These are phyloP conservation scores for Podila verticillata DNA, from an alignment of 192 early-diverging fungal genomes.

Conservation along the genomic window DNA sequence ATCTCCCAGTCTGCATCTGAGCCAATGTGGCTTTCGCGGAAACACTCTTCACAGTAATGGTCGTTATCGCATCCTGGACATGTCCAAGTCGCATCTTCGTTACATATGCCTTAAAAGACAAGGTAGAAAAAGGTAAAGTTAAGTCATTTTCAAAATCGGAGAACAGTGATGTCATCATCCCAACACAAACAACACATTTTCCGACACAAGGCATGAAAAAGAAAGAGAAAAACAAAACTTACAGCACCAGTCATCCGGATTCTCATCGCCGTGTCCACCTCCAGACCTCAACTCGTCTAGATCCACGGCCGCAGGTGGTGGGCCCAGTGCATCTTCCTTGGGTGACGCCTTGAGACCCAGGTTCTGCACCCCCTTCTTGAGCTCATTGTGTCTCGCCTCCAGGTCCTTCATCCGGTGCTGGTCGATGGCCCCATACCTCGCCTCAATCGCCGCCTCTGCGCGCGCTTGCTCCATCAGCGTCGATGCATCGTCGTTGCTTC, in stretches of 20 bases:
- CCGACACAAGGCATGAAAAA: no score
- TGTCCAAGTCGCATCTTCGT: constrained; percentile 66
- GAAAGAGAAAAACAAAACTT: constrained; percentile 23
- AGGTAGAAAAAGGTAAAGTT: neutral
- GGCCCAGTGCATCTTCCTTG: constrained; percentile 22
- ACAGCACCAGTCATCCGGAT: constrained; percentile 63
- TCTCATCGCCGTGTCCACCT: constrained; percentile 22
- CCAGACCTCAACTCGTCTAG: constrained; percentile 39
- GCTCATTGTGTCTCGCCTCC: constrained; percentile 21
- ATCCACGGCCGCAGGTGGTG: constrained; percentile 42
- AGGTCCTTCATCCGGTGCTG: constrained; percentile 25
- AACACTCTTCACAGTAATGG: constrained; percentile 64
- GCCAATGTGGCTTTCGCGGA: constrained; percentile 62
- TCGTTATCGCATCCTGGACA: constrained; percentile 72
- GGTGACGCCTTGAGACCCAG: neutral
- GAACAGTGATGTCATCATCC: neutral
- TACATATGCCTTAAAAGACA: constrained; percentile 57
- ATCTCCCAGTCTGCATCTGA: constrained; percentile 53
- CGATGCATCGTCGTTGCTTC: constrained; percentile 15
- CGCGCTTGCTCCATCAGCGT: constrained; percentile 15
- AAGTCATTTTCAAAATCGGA: neutral
- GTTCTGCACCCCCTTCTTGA: constrained; percentile 26
- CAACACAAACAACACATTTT: neutral
- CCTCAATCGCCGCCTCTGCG: constrained; percentile 20
- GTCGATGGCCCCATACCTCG: constrained; percentile 20